These are phyloP conservation scores for Periconia sp. DNA, from an alignment of 2,329 filamentous ascomycete genomes.

Conservation along the genomic window DNA sequence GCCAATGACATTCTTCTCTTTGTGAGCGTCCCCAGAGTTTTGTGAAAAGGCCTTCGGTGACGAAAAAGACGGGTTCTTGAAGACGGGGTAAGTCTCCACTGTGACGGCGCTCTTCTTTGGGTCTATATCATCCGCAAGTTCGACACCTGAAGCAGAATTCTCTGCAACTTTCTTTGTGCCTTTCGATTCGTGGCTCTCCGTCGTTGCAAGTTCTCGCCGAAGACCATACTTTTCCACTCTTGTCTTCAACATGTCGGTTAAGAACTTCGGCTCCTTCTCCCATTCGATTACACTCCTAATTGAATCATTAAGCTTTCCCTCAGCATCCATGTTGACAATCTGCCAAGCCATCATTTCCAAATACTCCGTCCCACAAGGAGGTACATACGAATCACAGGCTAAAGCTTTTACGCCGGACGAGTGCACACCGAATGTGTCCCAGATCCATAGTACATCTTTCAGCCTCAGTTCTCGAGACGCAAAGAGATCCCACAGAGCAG, in stretches of 20 bases:
- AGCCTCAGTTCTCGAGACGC: background rate
- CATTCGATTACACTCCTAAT: constrained; percentile 3
- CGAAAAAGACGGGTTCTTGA: no score
- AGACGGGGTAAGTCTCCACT: no score
- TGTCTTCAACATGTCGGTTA: constrained; percentile 3
- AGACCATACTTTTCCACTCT: constrained; percentile 5
- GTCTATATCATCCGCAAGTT: no score
- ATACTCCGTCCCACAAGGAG: constrained; percentile 11
- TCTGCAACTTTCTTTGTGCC: no score
- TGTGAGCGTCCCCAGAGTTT: no score
- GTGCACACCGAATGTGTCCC: constrained; percentile 9
- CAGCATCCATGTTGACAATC: constrained; percentile 10
- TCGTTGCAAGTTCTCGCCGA: background rate
- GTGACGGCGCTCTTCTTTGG: no score
- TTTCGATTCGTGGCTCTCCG: background rate
- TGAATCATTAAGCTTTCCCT: constrained; percentile 4
- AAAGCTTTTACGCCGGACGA: no score
- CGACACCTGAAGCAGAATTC: no score
- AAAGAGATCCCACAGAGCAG: constrained; percentile 5
- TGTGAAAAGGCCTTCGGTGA: no score
- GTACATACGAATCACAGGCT: constrained; percentile 3
- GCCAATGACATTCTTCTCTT: no score
- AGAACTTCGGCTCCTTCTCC: constrained; percentile 10
- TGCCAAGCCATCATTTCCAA: constrained; percentile 17
- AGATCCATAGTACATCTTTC: constrained; percentile 14